A percentile compares a stretch with the other conserved stretches of the same genome.
Evolutionary conservation across 1,284 basidiomycete species (phyloP).

Genomic region (Malassezia restricta): DNA sequence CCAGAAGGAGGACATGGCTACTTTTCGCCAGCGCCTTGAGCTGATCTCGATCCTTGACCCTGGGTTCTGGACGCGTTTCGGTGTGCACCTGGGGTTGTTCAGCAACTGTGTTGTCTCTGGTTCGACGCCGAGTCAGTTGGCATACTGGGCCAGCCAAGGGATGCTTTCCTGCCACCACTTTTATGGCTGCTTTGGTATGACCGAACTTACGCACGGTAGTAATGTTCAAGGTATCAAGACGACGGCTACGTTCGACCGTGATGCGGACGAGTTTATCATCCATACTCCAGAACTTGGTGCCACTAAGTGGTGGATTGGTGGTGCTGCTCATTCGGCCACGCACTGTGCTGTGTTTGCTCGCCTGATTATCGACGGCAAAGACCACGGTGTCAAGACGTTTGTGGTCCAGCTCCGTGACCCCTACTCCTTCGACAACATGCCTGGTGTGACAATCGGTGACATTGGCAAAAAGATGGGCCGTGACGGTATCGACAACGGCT

Average conservation of each 20-base stretch:
- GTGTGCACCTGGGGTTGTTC: constrained; percentile 53
- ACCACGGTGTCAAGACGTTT: constrained; percentile 54
- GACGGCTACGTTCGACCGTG: constrained; percentile 52
- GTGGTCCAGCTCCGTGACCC: constrained; percentile 52
- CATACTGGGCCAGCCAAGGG: constrained; percentile 53
- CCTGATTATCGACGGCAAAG: constrained; percentile 52
- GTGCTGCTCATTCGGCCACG: constrained; percentile 53
- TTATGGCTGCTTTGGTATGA: constrained; percentile 55
- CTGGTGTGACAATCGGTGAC: constrained; percentile 54
- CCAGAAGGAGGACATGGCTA: constrained; percentile 36
- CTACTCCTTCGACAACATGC: constrained; percentile 47
- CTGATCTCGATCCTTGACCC: constrained; percentile 50
- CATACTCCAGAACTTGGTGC: constrained; percentile 49
- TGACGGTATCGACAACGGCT: constrained; percentile 50
- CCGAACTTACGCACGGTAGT: constrained; percentile 50
- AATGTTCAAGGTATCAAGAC: constrained; percentile 55
- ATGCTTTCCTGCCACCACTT: constrained; percentile 52
- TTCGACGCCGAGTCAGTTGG: constrained; percentile 46
- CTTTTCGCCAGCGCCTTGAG: constrained; percentile 52
- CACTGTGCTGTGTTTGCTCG: constrained; percentile 54
- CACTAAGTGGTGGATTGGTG: constrained; percentile 51
- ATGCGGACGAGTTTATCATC: constrained; percentile 53
- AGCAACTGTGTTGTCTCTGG: constrained; percentile 45
- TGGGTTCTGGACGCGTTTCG: constrained; percentile 53
- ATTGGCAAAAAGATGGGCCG: constrained; percentile 56